These are phyloP conservation scores for Fraxinus sp. DNA, from an alignment of 305 asterid species.

Conservation along the genomic window DNA sequence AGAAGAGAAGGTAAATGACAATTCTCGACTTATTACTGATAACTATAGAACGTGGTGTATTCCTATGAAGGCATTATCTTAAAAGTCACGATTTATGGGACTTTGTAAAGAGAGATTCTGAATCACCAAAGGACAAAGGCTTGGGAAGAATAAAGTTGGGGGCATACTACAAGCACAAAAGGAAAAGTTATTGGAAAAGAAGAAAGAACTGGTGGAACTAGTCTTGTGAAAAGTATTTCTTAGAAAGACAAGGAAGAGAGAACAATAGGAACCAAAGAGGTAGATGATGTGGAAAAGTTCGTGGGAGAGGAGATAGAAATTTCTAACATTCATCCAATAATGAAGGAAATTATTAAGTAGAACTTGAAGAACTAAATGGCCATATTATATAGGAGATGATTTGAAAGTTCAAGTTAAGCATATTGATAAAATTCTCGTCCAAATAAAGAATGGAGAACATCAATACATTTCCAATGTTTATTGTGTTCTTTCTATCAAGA, in stretches of 20 bases:
- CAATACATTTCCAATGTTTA: neutral
- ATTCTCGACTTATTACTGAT: neutral
- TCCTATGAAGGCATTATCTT: neutral
- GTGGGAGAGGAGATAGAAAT: neutral
- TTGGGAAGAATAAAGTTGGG: neutral
- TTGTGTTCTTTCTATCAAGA: no score
- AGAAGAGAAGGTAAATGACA: neutral
- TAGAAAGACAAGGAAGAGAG: neutral
- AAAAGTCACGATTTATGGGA: neutral
- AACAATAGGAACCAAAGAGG: neutral
- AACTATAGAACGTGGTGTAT: neutral
- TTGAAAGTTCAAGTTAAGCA: no score
- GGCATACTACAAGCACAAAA: neutral
- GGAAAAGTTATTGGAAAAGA: neutral
- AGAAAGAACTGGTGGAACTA: neutral
- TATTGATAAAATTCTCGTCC: no score
- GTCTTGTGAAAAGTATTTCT: neutral
- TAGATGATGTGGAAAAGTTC: neutral
- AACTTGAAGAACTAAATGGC: no score
- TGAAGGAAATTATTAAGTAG: no score
- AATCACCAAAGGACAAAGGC: neutral
- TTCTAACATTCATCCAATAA: neutral
- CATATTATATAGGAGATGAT: no score
- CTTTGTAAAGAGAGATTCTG: neutral
- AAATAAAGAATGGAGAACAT: no score